Percentiles rank a stretch among this genome's conserved stretches.
Conservation (phyloP, 2,329 filamentous ascomycete genomes). For the Fusarium dlaminii region DNA sequence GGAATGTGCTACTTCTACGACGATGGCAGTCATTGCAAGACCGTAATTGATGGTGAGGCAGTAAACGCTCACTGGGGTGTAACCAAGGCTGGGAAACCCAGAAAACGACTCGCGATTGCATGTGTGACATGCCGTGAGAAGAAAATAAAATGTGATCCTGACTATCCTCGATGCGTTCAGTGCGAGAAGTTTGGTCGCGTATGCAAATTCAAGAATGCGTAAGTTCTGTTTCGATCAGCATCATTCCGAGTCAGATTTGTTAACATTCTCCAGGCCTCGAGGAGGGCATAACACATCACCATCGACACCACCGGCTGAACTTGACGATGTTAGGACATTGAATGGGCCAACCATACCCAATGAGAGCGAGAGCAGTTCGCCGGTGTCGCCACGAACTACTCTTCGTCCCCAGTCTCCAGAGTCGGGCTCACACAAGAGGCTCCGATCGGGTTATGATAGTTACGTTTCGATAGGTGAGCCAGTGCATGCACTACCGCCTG, state of each 20-base stretch:
- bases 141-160: constrained; percentile 97
- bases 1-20: constrained; percentile 88
- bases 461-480: constrained; percentile 52
- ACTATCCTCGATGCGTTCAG: constrained; percentile 86
- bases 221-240: constrained; percentile 54
- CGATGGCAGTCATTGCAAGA: constrained; percentile 83
- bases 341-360: constrained; percentile 47
- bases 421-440: constrained; percentile 57
- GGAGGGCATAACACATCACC: constrained; percentile 68
- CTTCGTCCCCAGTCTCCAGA: constrained; percentile 48
- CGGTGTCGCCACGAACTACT: constrained; percentile 58
- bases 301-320: constrained; percentile 61
- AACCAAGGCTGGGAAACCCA: constrained; percentile 91
- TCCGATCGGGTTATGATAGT: constrained; percentile 58
- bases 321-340: constrained; percentile 55
- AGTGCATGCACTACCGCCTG: constrained; percentile 41
- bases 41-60: constrained; percentile 82
- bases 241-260: neutral
- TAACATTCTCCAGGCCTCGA: constrained; percentile 56
- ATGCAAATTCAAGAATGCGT: constrained; percentile 89
- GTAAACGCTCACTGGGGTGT: constrained; percentile 95
- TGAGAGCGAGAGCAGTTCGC: constrained; percentile 57
- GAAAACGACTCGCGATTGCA: constrained; percentile 90
- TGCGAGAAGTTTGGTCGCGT: constrained; percentile 90
- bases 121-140: constrained; percentile 94